phyloP scores from a whole-genome alignment of 306 rosid genomes.

The Gleditsia sinensis region DNA sequence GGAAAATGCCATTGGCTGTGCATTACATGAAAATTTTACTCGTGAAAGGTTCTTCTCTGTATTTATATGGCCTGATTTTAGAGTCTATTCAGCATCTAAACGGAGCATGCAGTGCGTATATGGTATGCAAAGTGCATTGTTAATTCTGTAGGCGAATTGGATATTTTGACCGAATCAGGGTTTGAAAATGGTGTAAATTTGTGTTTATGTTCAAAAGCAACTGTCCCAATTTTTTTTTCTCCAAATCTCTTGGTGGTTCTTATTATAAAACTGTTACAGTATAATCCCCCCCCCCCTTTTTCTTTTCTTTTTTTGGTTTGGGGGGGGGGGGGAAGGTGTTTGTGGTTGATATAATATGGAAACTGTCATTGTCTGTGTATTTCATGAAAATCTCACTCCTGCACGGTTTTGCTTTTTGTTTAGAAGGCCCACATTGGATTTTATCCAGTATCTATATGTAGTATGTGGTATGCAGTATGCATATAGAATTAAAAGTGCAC shows the following conservation, averaged over 20 bases:
- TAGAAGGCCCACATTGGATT: not conserved
- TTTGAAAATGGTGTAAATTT: not conserved
- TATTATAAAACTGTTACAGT: not conserved
- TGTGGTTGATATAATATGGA: not conserved
- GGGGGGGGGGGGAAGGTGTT: not conserved
- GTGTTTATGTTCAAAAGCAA: not conserved
- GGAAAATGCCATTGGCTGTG: not conserved
- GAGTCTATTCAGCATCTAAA: not conserved
- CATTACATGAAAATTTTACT: not conserved
- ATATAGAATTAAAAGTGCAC: not conserved
- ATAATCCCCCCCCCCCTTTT: no score
- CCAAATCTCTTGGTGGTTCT: not conserved
- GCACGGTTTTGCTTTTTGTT: not conserved
- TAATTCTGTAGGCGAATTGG: not conserved
- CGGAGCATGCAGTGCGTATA: not conserved
- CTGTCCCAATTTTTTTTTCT: not conserved
- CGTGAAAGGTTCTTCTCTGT: constrained; percentile 16
- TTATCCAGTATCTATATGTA: not conserved
- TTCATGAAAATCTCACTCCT: not conserved
- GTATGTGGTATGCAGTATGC: not conserved
- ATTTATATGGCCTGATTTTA: not conserved
- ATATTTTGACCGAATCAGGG: not conserved
- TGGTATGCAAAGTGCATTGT: not conserved
- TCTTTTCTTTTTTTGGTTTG: no score
- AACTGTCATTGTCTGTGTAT: not conserved